Evolutionary conservation across 2,329 filamentous ascomycete species (phyloP).

Genomic region (Clonostachys solani): DNA sequence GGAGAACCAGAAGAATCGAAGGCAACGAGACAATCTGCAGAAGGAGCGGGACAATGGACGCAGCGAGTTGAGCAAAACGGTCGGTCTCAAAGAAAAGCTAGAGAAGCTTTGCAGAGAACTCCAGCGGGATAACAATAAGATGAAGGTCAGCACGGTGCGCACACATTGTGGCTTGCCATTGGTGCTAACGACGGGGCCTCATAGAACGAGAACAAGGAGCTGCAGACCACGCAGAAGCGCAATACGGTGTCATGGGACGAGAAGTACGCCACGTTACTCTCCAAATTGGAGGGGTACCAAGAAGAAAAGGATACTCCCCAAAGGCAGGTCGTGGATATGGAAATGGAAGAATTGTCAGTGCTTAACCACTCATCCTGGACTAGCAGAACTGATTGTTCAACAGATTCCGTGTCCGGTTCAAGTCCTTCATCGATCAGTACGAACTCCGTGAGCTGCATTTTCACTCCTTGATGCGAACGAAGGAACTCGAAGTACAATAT

Average conservation of each 20-base stretch:
- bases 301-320: constrained; percentile 81
- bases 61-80: constrained; percentile 85
- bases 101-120: constrained; percentile 95
- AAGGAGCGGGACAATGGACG: constrained; percentile 93
- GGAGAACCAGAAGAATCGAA: constrained; percentile 94
- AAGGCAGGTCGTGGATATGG: constrained; percentile 76
- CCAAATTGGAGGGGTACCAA: constrained; percentile 84
- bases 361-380: neutral
- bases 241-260: constrained; percentile 82
- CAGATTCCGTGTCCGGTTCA: constrained; percentile 82
- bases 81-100: constrained; percentile 89
- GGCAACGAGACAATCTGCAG: constrained; percentile 87
- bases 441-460: constrained; percentile 94
- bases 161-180: neutral
- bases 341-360: constrained; percentile 82
- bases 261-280: constrained; percentile 74
- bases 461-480: constrained; percentile 84
- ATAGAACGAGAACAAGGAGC: constrained; percentile 87
- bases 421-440: constrained; percentile 94
- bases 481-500: constrained; percentile 92
- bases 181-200: constrained; percentile 2
- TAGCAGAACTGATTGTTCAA: constrained; percentile 6
- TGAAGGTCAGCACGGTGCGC: constrained; percentile 65
- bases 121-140: constrained; percentile 95
- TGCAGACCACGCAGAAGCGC: constrained; percentile 80